Evolutionary conservation across 192 early-diverging fungal species (phyloP).

Genomic region (Linnemannia schmuckeri): DNA sequence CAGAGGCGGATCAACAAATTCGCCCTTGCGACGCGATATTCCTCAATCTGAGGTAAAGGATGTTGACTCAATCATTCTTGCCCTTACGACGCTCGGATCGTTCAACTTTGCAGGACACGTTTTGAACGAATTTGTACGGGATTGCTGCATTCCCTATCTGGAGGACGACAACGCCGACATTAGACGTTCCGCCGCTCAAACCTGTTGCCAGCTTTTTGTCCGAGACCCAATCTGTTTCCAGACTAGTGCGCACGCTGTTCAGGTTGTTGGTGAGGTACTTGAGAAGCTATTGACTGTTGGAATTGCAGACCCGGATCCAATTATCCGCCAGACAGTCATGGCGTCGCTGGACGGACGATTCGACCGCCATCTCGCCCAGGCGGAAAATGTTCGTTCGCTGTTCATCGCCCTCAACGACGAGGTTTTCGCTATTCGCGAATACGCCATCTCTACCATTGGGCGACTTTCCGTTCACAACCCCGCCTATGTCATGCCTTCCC

Average conservation of each 20-base stretch:
- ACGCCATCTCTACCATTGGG: conserved; percentile 88
- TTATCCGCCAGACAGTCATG: conserved; percentile 83
- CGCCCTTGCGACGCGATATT: conserved; percentile 48
- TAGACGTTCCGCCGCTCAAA: conserved; percentile 87
- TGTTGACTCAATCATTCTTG: conserved; percentile 82
- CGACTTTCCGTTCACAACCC: conserved; percentile 89
- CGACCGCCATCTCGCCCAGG: conserved; percentile 91
- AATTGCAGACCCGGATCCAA: conserved; percentile 86
- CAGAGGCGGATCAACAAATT: conserved; percentile 14
- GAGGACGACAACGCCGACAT: conserved; percentile 83
- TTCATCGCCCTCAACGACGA: conserved; percentile 95
- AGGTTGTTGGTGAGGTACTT: conserved; percentile 89
- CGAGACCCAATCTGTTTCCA: conserved; percentile 88
- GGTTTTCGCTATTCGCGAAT: conserved; percentile 87
- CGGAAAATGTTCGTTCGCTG: conserved; percentile 89
- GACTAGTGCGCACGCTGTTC: conserved; percentile 79
- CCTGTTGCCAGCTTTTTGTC: conserved; percentile 85
- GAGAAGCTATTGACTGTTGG: conserved; percentile 91
- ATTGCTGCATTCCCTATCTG: conserved; percentile 86
- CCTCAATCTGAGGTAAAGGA: conserved; percentile 71
- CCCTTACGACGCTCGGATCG: conserved; percentile 82
- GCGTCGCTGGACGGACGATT: conserved; percentile 85
- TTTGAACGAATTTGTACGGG: conserved; percentile 91
- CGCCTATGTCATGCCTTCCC: conserved; percentile 91
- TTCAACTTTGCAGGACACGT: conserved; percentile 90